Evolutionary conservation across 2,329 filamentous ascomycete species (phyloP), one percentile per base, ranked within the genome.

Genomic region (Fusarium protoensiforme): DNA sequence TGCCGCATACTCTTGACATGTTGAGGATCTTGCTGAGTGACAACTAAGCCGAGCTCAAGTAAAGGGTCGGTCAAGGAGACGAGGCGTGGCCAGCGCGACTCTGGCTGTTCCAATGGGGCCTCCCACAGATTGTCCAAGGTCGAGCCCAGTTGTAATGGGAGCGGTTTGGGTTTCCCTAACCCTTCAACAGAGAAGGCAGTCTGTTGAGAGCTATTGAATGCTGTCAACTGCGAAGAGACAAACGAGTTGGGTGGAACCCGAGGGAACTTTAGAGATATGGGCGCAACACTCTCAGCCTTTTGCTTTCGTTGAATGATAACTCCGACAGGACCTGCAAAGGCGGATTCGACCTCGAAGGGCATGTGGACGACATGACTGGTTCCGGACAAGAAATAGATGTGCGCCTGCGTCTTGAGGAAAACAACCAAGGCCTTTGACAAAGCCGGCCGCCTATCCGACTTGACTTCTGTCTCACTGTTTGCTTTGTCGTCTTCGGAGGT

Each of bases 261-360:
- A 33, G 86, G 89, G 67, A 89, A 88, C 68, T 84, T 89, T 61
- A 92, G 82, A 24, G 89, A 86, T 24, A 89, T 84, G 7, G 89
- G 84, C 3, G 85, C 83, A 11, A 84, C 77, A 66, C 81, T 87
- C 66, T 90, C 87, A 11, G 84, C 80, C 66, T 86, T 87, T 46
- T 92, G 86, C 79, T 93, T 97, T 69, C 95, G 89, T 82, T 98
- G 96, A 65, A 99, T 90, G 22, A 99, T 88, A 58, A 98, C 88
- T 29, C 96, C 96, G 35, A 91, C 87, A 7, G 95, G 93, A 14
- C 94, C 93, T 38, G 96, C 91, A 81, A 95, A 94, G 33, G 94
- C 95, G 61, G 91, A 91, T 79, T 98, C 94, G 46, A 98, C 93
- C 83, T 98, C 95, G 79, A 99, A 99, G 2, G 96, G 96, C 79